A percentile compares a stretch with the other conserved stretches of the same genome.
These are phyloP conservation scores for Tarenaya hassleriana DNA, from an alignment of 345 rosid species.

Conservation along the genomic window DNA sequence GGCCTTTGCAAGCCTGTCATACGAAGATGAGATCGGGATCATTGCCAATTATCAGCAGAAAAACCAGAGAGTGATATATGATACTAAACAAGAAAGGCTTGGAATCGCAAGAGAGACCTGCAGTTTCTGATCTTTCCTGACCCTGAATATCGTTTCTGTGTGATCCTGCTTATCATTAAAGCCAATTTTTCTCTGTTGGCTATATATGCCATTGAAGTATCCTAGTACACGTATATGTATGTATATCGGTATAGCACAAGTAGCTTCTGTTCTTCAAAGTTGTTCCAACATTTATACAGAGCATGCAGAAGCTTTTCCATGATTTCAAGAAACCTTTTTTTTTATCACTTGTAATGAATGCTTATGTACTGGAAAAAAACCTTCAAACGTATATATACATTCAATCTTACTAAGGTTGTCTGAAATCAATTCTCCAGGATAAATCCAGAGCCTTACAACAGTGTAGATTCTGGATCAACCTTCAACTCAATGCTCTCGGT, in stretches of 20 bases:
- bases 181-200: constrained; percentile 27
- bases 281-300: too few species aligned
- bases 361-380: constrained; percentile 1
- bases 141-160: constrained; percentile 7
- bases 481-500: constrained; percentile 45
- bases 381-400: too few species aligned
- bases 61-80: constrained; percentile 79
- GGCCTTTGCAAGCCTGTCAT: constrained; percentile 73
- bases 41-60: constrained; percentile 83
- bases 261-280: not conserved
- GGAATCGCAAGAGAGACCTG: constrained; percentile 80
- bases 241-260: not conserved
- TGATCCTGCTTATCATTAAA: constrained; percentile 16
- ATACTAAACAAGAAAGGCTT: constrained; percentile 51
- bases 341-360: too few species aligned
- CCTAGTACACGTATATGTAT: constrained; percentile 5
- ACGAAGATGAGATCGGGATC: constrained; percentile 58
- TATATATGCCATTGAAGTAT: constrained; percentile 17
- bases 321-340: too few species aligned
- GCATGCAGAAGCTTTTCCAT: too few species aligned
- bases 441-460: too few species aligned
- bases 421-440: too few species aligned
- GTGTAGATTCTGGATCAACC: too few species aligned
- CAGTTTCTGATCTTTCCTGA: constrained; percentile 34
- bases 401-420: too few species aligned